A percentile compares a stretch with the other conserved stretches of the same genome.
Evolutionary conservation across 768 basidiomycete genomes (phyloP).

Genomic region (Solioccasus polychromus): DNA sequence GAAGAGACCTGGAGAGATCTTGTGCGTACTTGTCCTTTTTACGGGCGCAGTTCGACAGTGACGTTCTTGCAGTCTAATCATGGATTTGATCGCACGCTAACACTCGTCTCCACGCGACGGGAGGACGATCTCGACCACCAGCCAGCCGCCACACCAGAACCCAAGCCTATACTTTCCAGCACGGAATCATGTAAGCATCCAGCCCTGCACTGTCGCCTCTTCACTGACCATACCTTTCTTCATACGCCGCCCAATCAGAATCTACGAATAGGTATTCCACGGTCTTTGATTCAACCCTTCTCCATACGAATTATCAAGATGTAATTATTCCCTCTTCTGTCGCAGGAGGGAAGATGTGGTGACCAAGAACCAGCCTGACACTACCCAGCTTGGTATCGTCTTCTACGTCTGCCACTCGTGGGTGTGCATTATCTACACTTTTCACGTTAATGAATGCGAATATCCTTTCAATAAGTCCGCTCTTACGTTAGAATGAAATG

Average conservation of each 20-base stretch:
- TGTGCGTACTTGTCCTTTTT: conserved; percentile 38
- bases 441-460: conserved; percentile 5
- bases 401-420: conserved; percentile 4
- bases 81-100: conserved; percentile 69
- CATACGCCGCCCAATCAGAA: conserved; percentile 13
- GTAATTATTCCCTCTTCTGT: conserved; percentile 11
- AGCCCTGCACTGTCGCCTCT: background rate
- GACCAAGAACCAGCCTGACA: conserved; percentile 7
- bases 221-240: background rate
- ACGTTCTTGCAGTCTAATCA: conserved; percentile 54
- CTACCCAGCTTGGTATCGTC: conserved; percentile 8
- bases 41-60: background rate
- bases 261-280: conserved; percentile 6
- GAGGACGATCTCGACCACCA: conserved; percentile 41
- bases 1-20: conserved; percentile 84
- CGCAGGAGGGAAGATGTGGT: conserved; percentile 2
- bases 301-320: conserved; percentile 14
- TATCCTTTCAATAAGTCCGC: conserved; percentile 1
- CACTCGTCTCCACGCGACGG: conserved; percentile 54
- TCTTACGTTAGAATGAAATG: background rate
- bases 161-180: conserved; percentile 12
- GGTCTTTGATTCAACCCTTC: background rate
- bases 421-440: conserved; percentile 2
- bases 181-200: conserved; percentile 18
- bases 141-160: conserved; percentile 8